phyloP scores from a whole-genome alignment of 805 yeast genomes.

The Nakazawaea anatomiae region DNA sequence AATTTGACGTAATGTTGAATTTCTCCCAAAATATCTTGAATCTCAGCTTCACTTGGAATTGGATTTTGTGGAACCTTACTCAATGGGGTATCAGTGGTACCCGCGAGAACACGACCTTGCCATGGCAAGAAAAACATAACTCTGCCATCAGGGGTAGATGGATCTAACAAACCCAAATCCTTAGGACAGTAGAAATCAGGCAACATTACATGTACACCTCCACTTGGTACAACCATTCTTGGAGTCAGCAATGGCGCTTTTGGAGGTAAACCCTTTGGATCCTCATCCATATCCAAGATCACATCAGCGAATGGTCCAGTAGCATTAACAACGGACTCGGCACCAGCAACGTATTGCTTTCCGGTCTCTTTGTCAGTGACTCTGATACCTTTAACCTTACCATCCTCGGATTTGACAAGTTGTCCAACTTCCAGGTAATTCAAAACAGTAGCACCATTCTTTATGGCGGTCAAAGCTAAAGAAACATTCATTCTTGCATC shows the following conservation, averaged over 20 bases:
- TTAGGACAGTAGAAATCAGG: conserved; percentile 91
- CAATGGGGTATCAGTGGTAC: conserved; percentile 91
- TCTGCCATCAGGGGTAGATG: conserved; percentile 90
- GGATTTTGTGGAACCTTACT: conserved; percentile 69
- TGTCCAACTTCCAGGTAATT: conserved; percentile 82
- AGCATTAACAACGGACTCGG: conserved; percentile 81
- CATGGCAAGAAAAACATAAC: conserved; percentile 96
- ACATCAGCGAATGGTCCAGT: conserved; percentile 92
- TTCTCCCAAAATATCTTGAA: conserved; percentile 80
- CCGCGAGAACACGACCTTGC: conserved; percentile 96
- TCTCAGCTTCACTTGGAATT: conserved; percentile 81
- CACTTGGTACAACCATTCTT: conserved; percentile 87
- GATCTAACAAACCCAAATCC: conserved; percentile 84
- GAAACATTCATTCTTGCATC: conserved; percentile 88
- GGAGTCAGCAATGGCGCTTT: conserved; percentile 37
- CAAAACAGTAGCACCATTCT: conserved; percentile 83
- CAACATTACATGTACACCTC: conserved; percentile 88
- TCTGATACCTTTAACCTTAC: conserved; percentile 65
- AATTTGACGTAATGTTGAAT: conserved; percentile 85
- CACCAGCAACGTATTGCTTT: conserved; percentile 50
- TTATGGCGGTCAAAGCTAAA: conserved; percentile 78
- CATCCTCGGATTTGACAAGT: conserved; percentile 59
- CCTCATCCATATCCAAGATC: conserved; percentile 80
- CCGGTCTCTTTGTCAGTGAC: conserved; percentile 71
- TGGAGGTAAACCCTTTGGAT: conserved; percentile 60